Evolutionary conservation across 495 filamentous ascomycete genomes (phyloP).

Genomic region (Jackrogersella minutella): DNA sequence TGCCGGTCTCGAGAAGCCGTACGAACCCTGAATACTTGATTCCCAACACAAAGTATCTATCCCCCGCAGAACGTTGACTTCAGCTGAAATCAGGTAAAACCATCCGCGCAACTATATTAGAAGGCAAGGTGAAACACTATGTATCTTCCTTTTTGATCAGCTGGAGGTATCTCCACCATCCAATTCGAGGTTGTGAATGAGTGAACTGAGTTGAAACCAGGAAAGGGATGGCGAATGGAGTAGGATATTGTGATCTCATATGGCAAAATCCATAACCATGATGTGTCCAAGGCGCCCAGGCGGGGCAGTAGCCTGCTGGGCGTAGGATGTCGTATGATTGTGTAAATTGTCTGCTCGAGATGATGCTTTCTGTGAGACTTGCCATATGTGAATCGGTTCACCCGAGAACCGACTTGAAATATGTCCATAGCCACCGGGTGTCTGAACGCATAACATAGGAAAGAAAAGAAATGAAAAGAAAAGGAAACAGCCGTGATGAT

Average conservation of each 20-base stretch:
- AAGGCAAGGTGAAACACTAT: slow-evolving; percentile 37
- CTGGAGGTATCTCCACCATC: slow-evolving; percentile 33
- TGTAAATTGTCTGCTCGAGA: slow-evolving; percentile 61
- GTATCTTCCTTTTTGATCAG: slow-evolving; percentile 29
- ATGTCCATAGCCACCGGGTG: slow-evolving; percentile 33
- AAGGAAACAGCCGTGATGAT: slow-evolving; percentile 29
- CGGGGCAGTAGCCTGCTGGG: slow-evolving; percentile 60
- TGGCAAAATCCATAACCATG: slow-evolving; percentile 67
- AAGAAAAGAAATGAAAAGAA: slow-evolving; percentile 46
- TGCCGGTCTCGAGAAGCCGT: slow-evolving; percentile 25
- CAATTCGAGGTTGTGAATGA: slow-evolving; percentile 27
- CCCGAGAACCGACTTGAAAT: slow-evolving; percentile 45
- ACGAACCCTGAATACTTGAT: slow-evolving; percentile 46
- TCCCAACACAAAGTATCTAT: slow-evolving; percentile 45
- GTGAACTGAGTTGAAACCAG: slow-evolving; percentile 30
- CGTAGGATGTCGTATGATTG: slow-evolving; percentile 66
- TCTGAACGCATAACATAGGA: slow-evolving; percentile 46
- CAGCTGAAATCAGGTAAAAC: slow-evolving; percentile 42
- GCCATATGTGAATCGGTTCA: slow-evolving; percentile 44
- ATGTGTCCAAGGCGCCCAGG: slow-evolving; percentile 66
- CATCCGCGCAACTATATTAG: slow-evolving; percentile 46
- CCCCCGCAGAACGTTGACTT: slow-evolving; percentile 45
- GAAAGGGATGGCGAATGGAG: slow-evolving; percentile 25
- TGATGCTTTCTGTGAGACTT: slow-evolving; percentile 56
- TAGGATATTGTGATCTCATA: slow-evolving; percentile 46